Base-by-base conservation (phyloP, 306 rosid genomes). In the Lablab purpureus region DNA sequence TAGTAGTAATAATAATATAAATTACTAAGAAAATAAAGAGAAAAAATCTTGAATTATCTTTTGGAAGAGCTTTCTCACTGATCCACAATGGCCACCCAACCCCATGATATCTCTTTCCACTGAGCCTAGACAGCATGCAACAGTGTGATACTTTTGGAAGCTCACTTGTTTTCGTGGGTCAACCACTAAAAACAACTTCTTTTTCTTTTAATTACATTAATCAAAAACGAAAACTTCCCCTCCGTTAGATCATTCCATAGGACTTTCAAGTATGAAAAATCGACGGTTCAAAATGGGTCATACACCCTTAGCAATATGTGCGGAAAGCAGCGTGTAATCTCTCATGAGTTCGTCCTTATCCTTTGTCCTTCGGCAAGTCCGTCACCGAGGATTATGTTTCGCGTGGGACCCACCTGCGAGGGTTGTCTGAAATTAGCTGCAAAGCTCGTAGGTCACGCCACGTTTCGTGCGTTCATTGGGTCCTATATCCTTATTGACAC, bases 301-400 rank as follows among this genome's bases (percentile, higher is more conserved):
- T 41, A 10, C 28, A 52, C 34, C 3, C 2, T 21, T 17, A 28
- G 51, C 30, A 1, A 7, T 6, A 19, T 10, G 3, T 0, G 0
- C 21, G 67, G 4, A 36, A n/a, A 10, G 80, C 15, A 66, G 4
- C 3, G 1, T 3, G 62, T 18, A 18, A 0, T 10, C 5, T 52
- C 13, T 6, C 0, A 54, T 7, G 6, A 4, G 89, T 81, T 81
- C 78, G 76, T 56, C 66, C 95, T 90, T 92, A 85, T 89, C 91
- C 87, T 22, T 68, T 76, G 82, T 32, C 82, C 90, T 79, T 88
- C 82, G 91, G 80, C 68, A 75, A 82, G 84, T 88, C 90, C 89
- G 91, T 88, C 90, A 87, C 81, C 86, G 82, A 84, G 82, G 82
- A 80, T 69, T 80, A 72, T 75, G 81, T 64, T 34, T 74, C 46